Conservation (phyloP, 2,329 filamentous ascomycete genomes). For the Neurospora sp. region DNA sequence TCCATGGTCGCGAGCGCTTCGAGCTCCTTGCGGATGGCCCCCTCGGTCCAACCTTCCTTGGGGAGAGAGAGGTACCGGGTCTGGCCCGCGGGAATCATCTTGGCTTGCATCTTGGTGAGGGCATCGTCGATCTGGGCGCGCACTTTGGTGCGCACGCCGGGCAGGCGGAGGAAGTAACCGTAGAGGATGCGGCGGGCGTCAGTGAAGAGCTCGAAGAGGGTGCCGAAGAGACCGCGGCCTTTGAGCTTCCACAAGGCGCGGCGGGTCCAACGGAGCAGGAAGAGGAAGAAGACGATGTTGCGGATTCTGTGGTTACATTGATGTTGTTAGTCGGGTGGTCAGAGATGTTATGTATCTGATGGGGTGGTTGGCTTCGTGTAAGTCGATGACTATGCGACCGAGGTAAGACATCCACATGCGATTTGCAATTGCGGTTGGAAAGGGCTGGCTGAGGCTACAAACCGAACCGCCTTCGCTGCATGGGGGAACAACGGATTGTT, state of each 20-base stretch:
- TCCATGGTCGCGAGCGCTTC: conserved; percentile 73
- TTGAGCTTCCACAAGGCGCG: conserved; percentile 75
- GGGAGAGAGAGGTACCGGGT: conserved; percentile 69
- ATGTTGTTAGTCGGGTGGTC: conserved; percentile 3
- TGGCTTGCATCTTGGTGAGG: conserved; percentile 69
- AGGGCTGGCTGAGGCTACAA: neutral
- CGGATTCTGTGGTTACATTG: conserved; percentile 47
- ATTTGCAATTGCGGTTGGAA: neutral
- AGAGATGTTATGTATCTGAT: neutral
- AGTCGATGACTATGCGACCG: neutral
- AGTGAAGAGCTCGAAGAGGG: conserved; percentile 62
- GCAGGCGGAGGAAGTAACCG: conserved; percentile 74
- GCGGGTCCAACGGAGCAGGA: conserved; percentile 73
- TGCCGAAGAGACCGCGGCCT: conserved; percentile 78
- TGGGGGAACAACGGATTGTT: neutral
- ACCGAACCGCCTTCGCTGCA: neutral
- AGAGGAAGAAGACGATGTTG: conserved; percentile 82
- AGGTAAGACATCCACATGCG: neutral
- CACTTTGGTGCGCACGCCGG: conserved; percentile 78
- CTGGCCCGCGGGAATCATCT: conserved; percentile 66
- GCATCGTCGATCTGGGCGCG: conserved; percentile 75
- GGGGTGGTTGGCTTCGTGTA: neutral
- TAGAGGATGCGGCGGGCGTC: conserved; percentile 65
- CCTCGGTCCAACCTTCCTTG: conserved; percentile 70
- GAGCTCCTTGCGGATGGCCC: conserved; percentile 72